Evolutionary conservation across 2,329 filamentous ascomycete species (phyloP), one percentile per base, ranked within the genome.

Genomic region (Fusarium gaditjirri): DNA sequence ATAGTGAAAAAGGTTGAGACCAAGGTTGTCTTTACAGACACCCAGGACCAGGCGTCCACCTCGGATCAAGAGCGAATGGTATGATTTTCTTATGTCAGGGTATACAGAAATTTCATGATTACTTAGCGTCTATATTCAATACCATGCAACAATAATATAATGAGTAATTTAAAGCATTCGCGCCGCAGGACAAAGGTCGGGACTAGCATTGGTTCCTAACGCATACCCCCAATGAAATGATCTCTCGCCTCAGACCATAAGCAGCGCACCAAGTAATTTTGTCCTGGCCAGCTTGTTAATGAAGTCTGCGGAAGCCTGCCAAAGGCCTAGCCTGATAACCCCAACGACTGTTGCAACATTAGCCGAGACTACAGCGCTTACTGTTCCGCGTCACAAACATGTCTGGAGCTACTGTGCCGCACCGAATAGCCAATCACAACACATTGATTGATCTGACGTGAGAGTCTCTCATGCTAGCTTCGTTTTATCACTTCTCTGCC

Each of bases 1-100:
- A 73, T 73, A 16, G 25, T 57, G 5, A 73, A 73, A 38, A 47
- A 67, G 31, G 65, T 66, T 8, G 69, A 73, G 17, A 73, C 70
- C 1, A n/a, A 54, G n/a, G 23, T 72, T 8, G 61, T 70, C 11
- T 72, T 50, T 33, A 33, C 53, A 12, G 49, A 58, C 3, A 44
- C 38, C 12, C 41, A 33, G 19, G n/a, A 25, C n/a, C n/a, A 16
- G 4, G 23, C 62, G 41, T 52, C 50, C 13, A 49, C 19, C 1
- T 56, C 53, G 1, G 52, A 55, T 16, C 52, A 42, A 23, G 29
- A 35, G 19, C 27, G 17, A 12, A 38, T 53, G 33, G 35, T 53
- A 53, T 53, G 17, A 53, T 5, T 23, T 23, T 39, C 14, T 13
- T 5, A 16, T 27, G 14, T 31, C 5, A 9, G 3, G 23, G 10